Conservation (phyloP, 1,284 basidiomycete genomes). For the Trametes polyzona region DNA sequence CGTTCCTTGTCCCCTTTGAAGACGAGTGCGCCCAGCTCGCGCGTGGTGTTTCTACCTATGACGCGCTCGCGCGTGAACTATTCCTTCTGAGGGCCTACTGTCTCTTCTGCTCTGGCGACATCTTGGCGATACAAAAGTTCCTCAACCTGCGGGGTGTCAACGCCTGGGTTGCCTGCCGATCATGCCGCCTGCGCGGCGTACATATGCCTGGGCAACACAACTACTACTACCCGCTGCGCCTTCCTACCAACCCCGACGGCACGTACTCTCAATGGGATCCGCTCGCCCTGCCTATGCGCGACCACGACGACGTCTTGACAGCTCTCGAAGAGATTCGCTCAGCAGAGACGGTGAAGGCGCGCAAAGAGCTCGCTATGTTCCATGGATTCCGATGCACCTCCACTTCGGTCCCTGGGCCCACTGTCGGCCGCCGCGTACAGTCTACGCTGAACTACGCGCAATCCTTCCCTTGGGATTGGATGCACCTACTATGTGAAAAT, state of each 20-base stretch:
- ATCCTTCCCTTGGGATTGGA: constrained; percentile 51
- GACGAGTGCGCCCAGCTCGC: constrained; percentile 43
- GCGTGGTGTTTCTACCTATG: constrained; percentile 40
- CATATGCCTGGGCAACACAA: constrained; percentile 25
- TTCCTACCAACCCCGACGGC: no score
- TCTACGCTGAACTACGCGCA: constrained; percentile 41
- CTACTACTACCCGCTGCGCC: constrained; percentile 41
- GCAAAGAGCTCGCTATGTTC: constrained; percentile 32
- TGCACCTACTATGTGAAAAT: constrained; percentile 51
- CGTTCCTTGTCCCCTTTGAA: constrained; percentile 43
- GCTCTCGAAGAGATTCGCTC: constrained; percentile 38
- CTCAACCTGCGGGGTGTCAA: constrained; percentile 50
- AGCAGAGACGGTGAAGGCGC: constrained; percentile 27
- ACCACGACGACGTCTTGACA: constrained; percentile 36
- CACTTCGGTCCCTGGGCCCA: constrained; percentile 36
- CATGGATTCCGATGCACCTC: constrained; percentile 43
- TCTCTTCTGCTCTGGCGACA: constrained; percentile 45
- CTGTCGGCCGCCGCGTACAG: constrained; percentile 19
- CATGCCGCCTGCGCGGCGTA: constrained; percentile 45
- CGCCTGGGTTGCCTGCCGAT: constrained; percentile 43
- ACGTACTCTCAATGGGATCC: constrained; percentile 40
- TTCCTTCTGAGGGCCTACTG: constrained; percentile 43
- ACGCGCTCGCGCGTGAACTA: constrained; percentile 26
- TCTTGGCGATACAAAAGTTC: constrained; percentile 32
- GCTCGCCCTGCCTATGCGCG: constrained; percentile 41